Conservation (phyloP, 371 early-diverging fungal genomes). For the Chytridiales sp. region DNA sequence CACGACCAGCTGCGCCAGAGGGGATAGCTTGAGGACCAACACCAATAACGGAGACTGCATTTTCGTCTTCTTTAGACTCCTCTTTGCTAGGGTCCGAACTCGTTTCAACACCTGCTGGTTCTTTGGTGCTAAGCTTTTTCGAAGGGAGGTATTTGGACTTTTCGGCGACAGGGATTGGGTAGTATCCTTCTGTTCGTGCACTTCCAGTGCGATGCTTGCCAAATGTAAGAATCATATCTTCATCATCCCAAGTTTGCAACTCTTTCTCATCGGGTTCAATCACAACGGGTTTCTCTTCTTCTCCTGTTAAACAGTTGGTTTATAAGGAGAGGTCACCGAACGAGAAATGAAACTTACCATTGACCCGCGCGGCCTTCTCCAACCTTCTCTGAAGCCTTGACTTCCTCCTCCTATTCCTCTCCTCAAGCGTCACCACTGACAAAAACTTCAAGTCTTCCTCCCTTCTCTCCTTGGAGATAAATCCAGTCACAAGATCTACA, state of each 20-base stretch:
- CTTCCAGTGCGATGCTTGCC: conserved; percentile 60
- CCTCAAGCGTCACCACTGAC: conserved; percentile 18
- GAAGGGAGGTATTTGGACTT: conserved; percentile 53
- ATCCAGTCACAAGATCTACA: conserved; percentile 19
- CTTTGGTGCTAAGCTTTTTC: conserved; percentile 41
- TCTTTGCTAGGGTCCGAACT: conserved; percentile 64
- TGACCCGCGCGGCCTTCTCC: conserved; percentile 2
- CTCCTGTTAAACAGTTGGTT: neutral
- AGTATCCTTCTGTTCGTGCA: conserved; percentile 78
- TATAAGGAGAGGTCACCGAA: neutral
- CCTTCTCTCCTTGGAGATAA: conserved; percentile 18
- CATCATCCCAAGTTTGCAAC: neutral
- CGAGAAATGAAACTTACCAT: conserved; percentile 9
- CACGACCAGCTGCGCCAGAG: neutral
- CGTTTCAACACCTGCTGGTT: too few species aligned
- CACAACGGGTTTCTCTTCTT: neutral
- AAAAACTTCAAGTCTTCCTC: conserved; percentile 30
- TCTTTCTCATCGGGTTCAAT: neutral
- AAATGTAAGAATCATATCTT: conserved; percentile 18
- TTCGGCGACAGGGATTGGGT: conserved; percentile 61
- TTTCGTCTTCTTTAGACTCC: conserved; percentile 25
- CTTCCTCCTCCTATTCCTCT: conserved; percentile 9
- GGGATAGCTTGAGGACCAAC: neutral
- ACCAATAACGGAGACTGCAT: neutral
- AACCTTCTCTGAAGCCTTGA: conserved; percentile 12